Base-by-base conservation (phyloP, 148 eudicot genomes). In the Persicaria maculosa region DNA sequence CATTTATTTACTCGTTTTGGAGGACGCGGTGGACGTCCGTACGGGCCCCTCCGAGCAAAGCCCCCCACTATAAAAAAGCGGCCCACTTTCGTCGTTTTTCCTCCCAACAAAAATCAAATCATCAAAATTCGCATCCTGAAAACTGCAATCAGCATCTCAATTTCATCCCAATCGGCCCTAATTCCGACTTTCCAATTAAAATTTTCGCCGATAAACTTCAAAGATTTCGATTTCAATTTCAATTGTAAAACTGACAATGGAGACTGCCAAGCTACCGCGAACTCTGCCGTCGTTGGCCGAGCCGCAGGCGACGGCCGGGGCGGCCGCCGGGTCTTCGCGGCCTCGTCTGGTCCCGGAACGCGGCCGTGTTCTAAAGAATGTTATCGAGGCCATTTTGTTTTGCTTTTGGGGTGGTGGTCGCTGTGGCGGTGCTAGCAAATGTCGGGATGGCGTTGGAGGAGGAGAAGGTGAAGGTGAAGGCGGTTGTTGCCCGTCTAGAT, bases 311-410 rank as follows among this genome's bases (percentile, higher is more conserved):
- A 2, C 14, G 11, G 15, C 40, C 73, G 8, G 4, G 16, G 50
- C 36, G 53, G 62, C 46, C 2, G 62, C 62, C 61, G 40, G 45
- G 22, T 40, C 46, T 72, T 25, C 75, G 45, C 59, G 62, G 9
- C 62, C 75, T 15, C 75, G 75, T 8, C 20, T 50, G 64, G 52
- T 72, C 47, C 75, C 75, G 47, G 53, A 50, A 31, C 75, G 75
- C 5, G 75, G 75, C 45, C 5, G 45, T 10, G 75, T 72, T 5
- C 47, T 72, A 19, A 72, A 52, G 75, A 72, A 50, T 15, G 44
- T 12, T 0, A 8, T 31, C 5, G 36, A 52, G 62, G 4, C 14
- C 19, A 72, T 72, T 45, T 52, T 72, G 16, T 50, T 46, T 52
- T 72, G 45, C n/a, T 50, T 72, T 6, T 20, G 40, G 14, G 22